Evolutionary conservation across 768 basidiomycete genomes (phyloP), one percentile per base, ranked within the genome.

Genomic region (Agrocybe praecox): DNA sequence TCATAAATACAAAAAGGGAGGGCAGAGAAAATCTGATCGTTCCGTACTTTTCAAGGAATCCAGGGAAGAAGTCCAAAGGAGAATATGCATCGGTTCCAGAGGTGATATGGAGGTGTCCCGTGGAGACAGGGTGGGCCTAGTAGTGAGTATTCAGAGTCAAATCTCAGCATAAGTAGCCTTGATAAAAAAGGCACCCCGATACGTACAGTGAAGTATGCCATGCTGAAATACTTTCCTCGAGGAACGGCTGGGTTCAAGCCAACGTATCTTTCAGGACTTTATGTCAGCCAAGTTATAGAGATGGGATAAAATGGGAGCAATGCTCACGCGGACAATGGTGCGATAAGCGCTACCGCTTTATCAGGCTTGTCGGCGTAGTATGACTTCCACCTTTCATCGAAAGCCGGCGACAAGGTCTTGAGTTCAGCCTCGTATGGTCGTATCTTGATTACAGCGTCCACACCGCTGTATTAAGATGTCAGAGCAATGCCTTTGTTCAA

Each of bases 371-470:
- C 69, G 24, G 67, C 76, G 40, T 80, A 87, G 62, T 77, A 81
- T 8, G 65, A 63, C 6, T 76, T 67, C 86, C 85, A 86, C 26
- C 75, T 68, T 19, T 68, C 32, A 26, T 71, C 60, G 61, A 88
- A 87, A 2, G 67, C 75, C 4, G 80, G 75, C 2, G 76, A 76
- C 18, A 88, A 65, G 22, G 72, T 72, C 32, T 76, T 68, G n/a
- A 85, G 69, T 44, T 88, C 86, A 2, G 74, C 70, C 7, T 62
- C 59, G 17, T 66, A 75, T 2, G 86, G 86, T 14, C 87, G 74
- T 14, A 86, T 62, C 61, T 86, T 87, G 57, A 84, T 75, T 4
- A 81, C 85, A 15, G 77, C 77, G 59, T 87, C 83, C 26, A 80
- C 59, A 2, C 72, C 80, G 58, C 84, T 86, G 42, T 23, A 17